Percentiles rank a stretch among this genome's conserved stretches.
Evolutionary conservation across 2,329 filamentous ascomycete genomes (phyloP).

Genomic region (Scedosporium boydii): DNA sequence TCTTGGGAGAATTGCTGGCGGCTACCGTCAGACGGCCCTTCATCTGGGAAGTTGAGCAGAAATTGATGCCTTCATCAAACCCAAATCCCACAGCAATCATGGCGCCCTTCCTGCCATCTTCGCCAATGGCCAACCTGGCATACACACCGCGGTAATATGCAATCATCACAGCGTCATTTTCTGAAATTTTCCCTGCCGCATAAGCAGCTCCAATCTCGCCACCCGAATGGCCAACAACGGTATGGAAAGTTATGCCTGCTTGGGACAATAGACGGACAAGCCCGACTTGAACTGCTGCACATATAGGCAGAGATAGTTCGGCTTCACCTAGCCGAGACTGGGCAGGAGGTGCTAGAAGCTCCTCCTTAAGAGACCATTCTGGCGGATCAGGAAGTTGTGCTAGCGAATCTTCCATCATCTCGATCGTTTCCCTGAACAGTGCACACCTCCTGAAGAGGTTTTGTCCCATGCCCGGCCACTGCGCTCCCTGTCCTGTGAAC

Average conservation of each 20-base stretch:
- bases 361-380: not conserved
- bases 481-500: not conserved
- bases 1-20: conserved; percentile 25
- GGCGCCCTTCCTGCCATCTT: conserved; percentile 9
- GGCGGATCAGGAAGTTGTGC: not conserved
- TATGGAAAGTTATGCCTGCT: conserved; percentile 18
- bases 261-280: conserved; percentile 24
- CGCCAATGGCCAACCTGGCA: not conserved
- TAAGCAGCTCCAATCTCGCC: conserved; percentile 31
- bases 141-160: conserved; percentile 21
- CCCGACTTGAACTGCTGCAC: conserved; percentile 32
- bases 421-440: conserved; percentile 11
- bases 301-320: conserved; percentile 26
- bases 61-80: not conserved
- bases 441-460: conserved; percentile 3
- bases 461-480: not conserved
- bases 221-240: conserved; percentile 25
- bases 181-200: conserved; percentile 12
- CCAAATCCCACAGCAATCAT: conserved; percentile 19
- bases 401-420: not conserved
- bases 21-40: conserved; percentile 19
- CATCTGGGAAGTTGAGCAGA: not conserved
- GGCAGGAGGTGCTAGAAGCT: conserved; percentile 9
- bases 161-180: conserved; percentile 18
- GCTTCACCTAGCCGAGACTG: conserved; percentile 13